These are phyloP conservation scores for Basidiobolus meristosporus DNA, from an alignment of 371 early-diverging fungal genomes.

Conservation along the genomic window DNA sequence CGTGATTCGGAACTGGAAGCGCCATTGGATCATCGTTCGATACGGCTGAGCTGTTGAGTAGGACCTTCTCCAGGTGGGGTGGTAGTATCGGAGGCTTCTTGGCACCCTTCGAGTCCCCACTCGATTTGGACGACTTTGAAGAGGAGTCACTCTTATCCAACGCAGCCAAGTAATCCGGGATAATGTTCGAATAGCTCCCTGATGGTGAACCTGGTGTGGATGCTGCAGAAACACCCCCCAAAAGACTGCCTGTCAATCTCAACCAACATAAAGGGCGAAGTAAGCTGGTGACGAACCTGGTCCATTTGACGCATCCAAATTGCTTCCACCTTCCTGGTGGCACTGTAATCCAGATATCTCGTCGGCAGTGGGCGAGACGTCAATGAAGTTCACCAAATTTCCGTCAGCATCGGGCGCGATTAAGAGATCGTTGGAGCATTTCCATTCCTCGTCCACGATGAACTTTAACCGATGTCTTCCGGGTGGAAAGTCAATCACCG, in stretches of 20 bases:
- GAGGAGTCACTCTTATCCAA: no score
- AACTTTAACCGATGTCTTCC: conserved; percentile 92
- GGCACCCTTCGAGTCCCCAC: no score
- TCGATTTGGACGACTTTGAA: no score
- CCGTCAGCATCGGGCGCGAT: conserved; percentile 87
- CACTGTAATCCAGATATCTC: conserved; percentile 14
- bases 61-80: conserved; percentile 78
- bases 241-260: neutral
- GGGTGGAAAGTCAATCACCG: conserved; percentile 69
- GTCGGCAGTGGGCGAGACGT: conserved; percentile 28
- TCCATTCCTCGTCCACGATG: conserved; percentile 96
- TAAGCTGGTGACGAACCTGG: no score
- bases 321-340: neutral
- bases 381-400: conserved; percentile 85
- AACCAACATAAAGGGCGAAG: neutral
- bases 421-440: conserved; percentile 74
- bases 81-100: conserved; percentile 69
- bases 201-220: conserved; percentile 2
- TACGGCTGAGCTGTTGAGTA: conserved; percentile 51
- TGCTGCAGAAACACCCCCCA: neutral
- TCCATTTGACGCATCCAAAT: neutral
- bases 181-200: conserved; percentile 1
- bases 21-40: conserved; percentile 49
- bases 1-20: conserved; percentile 81
- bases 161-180: conserved; percentile 1